These are phyloP conservation scores for Serpula lacrymans DNA, from an alignment of 768 basidiomycete species.

Conservation along the genomic window DNA sequence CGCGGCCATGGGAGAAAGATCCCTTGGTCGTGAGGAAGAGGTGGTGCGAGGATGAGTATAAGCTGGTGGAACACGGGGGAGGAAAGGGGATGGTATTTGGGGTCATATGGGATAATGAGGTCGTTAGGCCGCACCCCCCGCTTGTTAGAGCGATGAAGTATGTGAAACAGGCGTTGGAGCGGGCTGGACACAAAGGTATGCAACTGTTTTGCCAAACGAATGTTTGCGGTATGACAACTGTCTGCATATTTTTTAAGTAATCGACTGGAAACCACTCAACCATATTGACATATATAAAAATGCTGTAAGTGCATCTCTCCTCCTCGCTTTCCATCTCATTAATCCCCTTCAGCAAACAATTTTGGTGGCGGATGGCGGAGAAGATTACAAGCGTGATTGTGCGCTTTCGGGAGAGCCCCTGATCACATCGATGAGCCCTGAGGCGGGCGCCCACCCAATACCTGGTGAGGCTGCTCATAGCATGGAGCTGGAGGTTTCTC, in stretches of 20 bases:
- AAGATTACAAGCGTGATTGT: conserved; percentile 34
- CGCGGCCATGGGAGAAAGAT: conserved; percentile 54
- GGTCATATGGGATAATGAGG: conserved; percentile 48
- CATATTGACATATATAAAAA: conserved; percentile 25
- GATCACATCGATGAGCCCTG: conserved; percentile 35
- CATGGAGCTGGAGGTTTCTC: conserved; percentile 41
- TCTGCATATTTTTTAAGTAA: conserved; percentile 17
- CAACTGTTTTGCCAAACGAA: background rate
- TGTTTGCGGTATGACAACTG: too few species aligned
- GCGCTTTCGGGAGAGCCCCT: conserved; percentile 42
- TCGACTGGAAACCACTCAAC: conserved; percentile 31
- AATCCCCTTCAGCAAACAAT: conserved; percentile 29
- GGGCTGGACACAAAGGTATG: conserved; percentile 48
- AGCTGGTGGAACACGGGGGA: conserved; percentile 42
- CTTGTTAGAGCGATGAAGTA: conserved; percentile 48
- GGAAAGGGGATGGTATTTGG: conserved; percentile 45
- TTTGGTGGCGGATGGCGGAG: conserved; percentile 37
- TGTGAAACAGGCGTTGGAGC: conserved; percentile 40
- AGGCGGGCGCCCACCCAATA: conserved; percentile 30
- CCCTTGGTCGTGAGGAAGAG: conserved; percentile 46
- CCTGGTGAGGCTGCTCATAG: conserved; percentile 29
- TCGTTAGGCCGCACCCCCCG: conserved; percentile 50
- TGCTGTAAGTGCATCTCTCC: conserved; percentile 12
- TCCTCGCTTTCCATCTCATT: background rate
- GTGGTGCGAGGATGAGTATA: conserved; percentile 45